These are phyloP conservation scores for Adansonia madagascariensis DNA, from an alignment of 441 rosid species.

Conservation along the genomic window DNA sequence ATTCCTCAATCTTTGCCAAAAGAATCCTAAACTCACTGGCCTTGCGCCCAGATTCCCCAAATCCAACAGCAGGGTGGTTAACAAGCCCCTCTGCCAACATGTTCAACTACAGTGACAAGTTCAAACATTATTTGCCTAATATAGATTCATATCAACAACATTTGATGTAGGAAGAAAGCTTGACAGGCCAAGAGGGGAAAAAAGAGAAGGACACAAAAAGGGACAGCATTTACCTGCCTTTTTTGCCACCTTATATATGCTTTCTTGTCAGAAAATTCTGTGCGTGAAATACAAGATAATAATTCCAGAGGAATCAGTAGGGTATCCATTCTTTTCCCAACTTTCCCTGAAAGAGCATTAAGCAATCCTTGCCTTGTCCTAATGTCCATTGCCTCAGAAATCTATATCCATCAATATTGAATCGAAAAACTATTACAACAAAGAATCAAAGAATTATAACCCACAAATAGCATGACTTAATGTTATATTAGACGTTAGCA, in stretches of 20 bases:
- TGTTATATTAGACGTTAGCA: not conserved
- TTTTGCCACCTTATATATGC: constrained; percentile 97
- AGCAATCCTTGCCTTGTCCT: constrained; percentile 95
- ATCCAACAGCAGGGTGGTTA: constrained; percentile 90
- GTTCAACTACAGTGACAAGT: constrained; percentile 62
- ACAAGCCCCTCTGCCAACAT: constrained; percentile 96
- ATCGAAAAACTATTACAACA: not conserved
- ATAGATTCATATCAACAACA: constrained; percentile 27
- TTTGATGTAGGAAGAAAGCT: constrained; percentile 26
- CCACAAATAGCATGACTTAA: not conserved
- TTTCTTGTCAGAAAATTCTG: constrained; percentile 97
- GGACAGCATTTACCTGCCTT: constrained; percentile 82
- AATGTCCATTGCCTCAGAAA: constrained; percentile 96
- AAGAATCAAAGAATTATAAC: constrained; percentile 12
- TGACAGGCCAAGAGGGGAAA: constrained; percentile 8
- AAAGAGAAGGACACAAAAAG: constrained; percentile 30
- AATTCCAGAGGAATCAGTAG: constrained; percentile 87
- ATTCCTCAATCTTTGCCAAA: constrained; percentile 93
- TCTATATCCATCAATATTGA: constrained; percentile 49
- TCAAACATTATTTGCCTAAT: constrained; percentile 24
- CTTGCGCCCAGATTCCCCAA: constrained; percentile 89
- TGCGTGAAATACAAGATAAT: constrained; percentile 85
- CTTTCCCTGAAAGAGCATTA: constrained; percentile 85
- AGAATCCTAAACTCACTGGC: constrained; percentile 78
- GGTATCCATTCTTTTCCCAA: constrained; percentile 94